phyloP scores from a whole-genome alignment of 345 rosid genomes.

The Arabidopsis thaliana region TAIR10.1 NC_003074.8:484001-484500 shows the following conservation, averaged over 20 bases:
- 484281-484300: no score
- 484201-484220: neutral
- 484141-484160: neutral
- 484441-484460: neutral
- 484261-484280: neutral
- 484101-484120: neutral
- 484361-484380: no score
- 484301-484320: no score
- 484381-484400: neutral
- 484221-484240: neutral
- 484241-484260: neutral
- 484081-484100: neutral
- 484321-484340: no score
- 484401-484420: neutral
- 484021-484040: slow-evolving; percentile 22
- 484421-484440: slow-evolving; percentile 6
- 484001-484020: slow-evolving; percentile 27
- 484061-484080: slow-evolving; percentile 17
- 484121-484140: neutral
- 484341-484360: no score
- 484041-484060: slow-evolving; percentile 25
- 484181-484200: neutral
- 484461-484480: neutral
- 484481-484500: slow-evolving; percentile 27
- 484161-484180: neutral